These are phyloP conservation scores for Vigna nakashimae DNA, from an alignment of 306 rosid species.

Conservation along the genomic window DNA sequence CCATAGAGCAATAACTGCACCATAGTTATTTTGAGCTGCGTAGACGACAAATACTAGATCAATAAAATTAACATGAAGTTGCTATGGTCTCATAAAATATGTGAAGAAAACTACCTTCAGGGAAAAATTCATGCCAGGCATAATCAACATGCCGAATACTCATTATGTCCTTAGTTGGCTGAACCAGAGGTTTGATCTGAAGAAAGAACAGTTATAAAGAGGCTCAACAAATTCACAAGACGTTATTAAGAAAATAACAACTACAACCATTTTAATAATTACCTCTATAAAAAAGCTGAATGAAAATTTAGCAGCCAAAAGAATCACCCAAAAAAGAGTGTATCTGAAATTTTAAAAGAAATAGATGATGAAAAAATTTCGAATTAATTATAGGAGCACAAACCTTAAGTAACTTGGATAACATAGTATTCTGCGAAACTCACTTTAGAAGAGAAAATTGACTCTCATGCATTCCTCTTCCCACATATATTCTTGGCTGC, in stretches of 20 bases:
- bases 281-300: slow-evolving; percentile 91
- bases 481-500: slow-evolving; percentile 94
- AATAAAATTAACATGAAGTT: slow-evolving; percentile 31
- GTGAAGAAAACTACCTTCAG: slow-evolving; percentile 63
- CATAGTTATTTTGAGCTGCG: slow-evolving; percentile 78
- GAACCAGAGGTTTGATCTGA: slow-evolving; percentile 87
- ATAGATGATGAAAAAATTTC: slow-evolving; percentile 34
- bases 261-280: slow-evolving; percentile 3
- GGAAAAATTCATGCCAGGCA: slow-evolving; percentile 95
- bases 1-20: slow-evolving; percentile 90
- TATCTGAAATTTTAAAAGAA: slow-evolving; percentile 66
- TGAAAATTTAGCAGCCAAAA: slow-evolving; percentile 74
- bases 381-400: slow-evolving; percentile 35
- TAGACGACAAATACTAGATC: slow-evolving; percentile 40
- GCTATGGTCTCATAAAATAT: slow-evolving; percentile 24
- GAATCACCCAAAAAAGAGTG: slow-evolving; percentile 93
- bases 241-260: slow-evolving; percentile 31
- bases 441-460: slow-evolving; percentile 90
- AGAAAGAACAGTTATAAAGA: slow-evolving; percentile 33
- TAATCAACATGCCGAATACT: slow-evolving; percentile 66
- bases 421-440: slow-evolving; percentile 48
- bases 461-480: slow-evolving; percentile 99
- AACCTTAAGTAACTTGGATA: slow-evolving; percentile 32
- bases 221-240: slow-evolving; percentile 34
- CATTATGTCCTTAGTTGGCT: slow-evolving; percentile 93